Evolutionary conservation across 2,329 filamentous ascomycete species (phyloP).

Genomic region (Scedosporium aurantiacum): DNA sequence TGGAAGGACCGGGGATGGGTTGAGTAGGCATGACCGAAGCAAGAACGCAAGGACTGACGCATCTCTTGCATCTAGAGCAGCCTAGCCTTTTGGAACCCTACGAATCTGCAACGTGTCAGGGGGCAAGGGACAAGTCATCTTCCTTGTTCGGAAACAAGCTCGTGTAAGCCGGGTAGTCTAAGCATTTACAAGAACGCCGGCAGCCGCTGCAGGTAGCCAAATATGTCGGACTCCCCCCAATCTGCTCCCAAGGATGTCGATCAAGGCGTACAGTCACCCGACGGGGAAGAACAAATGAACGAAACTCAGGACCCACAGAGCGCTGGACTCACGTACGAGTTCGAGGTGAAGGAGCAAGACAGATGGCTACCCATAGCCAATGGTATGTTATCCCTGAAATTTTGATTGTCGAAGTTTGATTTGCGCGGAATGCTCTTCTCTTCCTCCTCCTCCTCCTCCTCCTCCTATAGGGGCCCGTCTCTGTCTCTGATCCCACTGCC

Average conservation of each 20-base stretch:
- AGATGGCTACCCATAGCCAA: conserved; percentile 99
- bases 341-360: conserved; percentile 99
- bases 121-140: conserved; percentile 49
- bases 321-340: conserved; percentile 72
- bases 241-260: conserved; percentile 93
- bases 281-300: conserved; percentile 92
- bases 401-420: neutral
- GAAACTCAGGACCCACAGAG: conserved; percentile 69
- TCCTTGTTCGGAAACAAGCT: conserved; percentile 34
- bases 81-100: conserved; percentile 15
- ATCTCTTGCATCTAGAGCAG: conserved; percentile 5
- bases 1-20: neutral
- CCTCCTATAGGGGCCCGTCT: conserved; percentile 5
- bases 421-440: neutral
- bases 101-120: conserved; percentile 49
- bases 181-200: conserved; percentile 49
- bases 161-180: conserved; percentile 45
- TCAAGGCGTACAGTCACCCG: conserved; percentile 82
- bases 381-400: conserved; percentile 59
- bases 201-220: conserved; percentile 60
- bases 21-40: neutral
- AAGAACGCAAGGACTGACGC: conserved; percentile 5
- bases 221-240: conserved; percentile 83
- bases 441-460: neutral
- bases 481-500: conserved; percentile 25